These are phyloP conservation scores for Sarocladiaceae sp. DNA, from an alignment of 2,329 filamentous ascomycete genomes.

Conservation along the genomic window DNA sequence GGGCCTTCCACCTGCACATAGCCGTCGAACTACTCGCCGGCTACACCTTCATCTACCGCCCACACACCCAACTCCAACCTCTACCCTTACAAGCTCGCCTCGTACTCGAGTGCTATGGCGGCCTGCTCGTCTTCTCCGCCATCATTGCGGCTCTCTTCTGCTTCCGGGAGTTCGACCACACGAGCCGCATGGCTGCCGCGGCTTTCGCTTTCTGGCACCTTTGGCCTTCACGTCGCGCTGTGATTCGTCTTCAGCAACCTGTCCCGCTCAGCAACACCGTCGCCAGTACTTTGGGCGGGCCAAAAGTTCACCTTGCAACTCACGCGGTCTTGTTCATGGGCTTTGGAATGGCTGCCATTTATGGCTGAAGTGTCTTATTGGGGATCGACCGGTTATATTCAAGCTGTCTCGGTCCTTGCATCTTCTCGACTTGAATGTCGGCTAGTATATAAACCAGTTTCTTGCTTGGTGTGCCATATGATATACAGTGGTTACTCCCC, in stretches of 20 bases:
- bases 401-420: no score
- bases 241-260: constrained; percentile 24
- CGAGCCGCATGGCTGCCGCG: constrained; percentile 28
- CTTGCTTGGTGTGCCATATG: neutral
- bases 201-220: constrained; percentile 45
- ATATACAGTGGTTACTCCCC: neutral
- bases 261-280: constrained; percentile 14
- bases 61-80: constrained; percentile 36
- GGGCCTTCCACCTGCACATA: constrained; percentile 33
- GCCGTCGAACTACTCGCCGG: constrained; percentile 38
- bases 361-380: neutral
- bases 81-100: constrained; percentile 36
- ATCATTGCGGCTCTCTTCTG: constrained; percentile 35
- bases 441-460: no score
- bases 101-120: constrained; percentile 43
- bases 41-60: constrained; percentile 39
- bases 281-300: constrained; percentile 37
- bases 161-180: constrained; percentile 21
- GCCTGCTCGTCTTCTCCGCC: constrained; percentile 40
- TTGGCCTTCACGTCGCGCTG: constrained; percentile 43
- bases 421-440: no score
- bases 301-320: constrained; percentile 38
- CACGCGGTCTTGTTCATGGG: constrained; percentile 32
- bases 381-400: no score
- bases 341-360: constrained; percentile 8